Conservation (phyloP, 2,329 filamentous ascomycete genomes). For the Fusarium continuum region DNA sequence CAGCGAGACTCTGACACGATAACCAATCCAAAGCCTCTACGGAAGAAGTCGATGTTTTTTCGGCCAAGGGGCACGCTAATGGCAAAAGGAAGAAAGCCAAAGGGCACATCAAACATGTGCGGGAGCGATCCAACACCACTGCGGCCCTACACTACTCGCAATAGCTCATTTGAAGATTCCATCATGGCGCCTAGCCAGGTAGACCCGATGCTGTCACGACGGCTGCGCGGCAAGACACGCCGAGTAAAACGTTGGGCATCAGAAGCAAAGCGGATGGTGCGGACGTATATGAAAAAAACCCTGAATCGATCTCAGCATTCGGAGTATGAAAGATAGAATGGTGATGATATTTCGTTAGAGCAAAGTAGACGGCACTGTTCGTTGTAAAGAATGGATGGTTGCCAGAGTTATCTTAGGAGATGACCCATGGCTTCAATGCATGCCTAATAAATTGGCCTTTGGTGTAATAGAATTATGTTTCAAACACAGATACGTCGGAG, state of each 20-base stretch:
- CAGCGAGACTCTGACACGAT: background rate
- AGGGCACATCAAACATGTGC: background rate
- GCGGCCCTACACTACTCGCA: background rate
- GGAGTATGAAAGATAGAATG: constrained; percentile 6
- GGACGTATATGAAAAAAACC: constrained; percentile 46
- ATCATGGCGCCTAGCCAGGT: background rate
- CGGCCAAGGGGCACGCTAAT: constrained; percentile 36
- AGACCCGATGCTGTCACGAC: background rate
- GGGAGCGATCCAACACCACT: constrained; percentile 6
- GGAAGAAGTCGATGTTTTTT: constrained; percentile 47
- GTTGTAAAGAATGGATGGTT: background rate
- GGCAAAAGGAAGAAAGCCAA: constrained; percentile 18
- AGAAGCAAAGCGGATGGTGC: constrained; percentile 47
- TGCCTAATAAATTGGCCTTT: background rate
- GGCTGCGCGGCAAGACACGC: constrained; percentile 34
- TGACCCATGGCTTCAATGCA: background rate
- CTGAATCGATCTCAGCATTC: constrained; percentile 45
- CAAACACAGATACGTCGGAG: constrained; percentile 6
- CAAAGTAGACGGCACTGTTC: background rate
- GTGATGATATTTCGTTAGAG: background rate
- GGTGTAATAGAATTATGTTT: constrained; percentile 6
- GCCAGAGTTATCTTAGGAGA: background rate
- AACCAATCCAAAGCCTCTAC: constrained; percentile 24
- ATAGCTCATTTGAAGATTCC: constrained; percentile 13
- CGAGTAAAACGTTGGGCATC: constrained; percentile 49